Conservation (phyloP, 176 grass and related monocot species). For the Oryza meridionalis region DNA sequence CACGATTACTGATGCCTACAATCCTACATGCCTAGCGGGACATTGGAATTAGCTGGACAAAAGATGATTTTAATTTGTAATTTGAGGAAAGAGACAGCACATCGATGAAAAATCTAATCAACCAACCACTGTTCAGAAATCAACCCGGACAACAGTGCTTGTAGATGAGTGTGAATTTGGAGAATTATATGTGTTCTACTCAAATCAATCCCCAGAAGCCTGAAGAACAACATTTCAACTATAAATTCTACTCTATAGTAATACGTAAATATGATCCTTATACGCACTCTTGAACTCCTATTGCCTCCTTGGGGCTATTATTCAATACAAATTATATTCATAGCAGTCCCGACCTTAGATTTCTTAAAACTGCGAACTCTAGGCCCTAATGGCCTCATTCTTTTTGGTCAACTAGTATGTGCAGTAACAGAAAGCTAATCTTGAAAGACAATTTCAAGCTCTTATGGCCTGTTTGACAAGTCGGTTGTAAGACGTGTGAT, state of each 20-base stretch:
- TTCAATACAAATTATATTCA: too few species aligned
- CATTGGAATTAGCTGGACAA: conserved; percentile 10
- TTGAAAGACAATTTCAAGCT: background rate
- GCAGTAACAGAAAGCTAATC: background rate
- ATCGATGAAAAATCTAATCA: background rate
- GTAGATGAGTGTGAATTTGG: background rate
- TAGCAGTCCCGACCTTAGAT: background rate
- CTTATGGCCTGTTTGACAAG: background rate
- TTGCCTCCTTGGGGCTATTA: too few species aligned
- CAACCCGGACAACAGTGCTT: background rate
- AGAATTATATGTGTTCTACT: background rate
- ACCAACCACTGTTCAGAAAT: background rate
- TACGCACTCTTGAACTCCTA: too few species aligned
- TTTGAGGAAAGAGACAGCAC: background rate
- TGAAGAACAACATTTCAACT: background rate
- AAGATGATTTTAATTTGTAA: background rate
- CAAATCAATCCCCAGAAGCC: background rate
- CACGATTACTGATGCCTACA: background rate
- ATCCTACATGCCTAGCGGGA: background rate
- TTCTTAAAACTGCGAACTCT: background rate
- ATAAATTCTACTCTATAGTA: background rate
- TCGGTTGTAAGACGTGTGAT: too few species aligned
- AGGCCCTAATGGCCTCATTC: background rate
- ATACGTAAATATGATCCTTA: background rate
- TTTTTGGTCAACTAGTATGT: background rate